Conservation (phyloP, 352 stramenopile genomes). For the Phytophthora palmivora region DNA sequence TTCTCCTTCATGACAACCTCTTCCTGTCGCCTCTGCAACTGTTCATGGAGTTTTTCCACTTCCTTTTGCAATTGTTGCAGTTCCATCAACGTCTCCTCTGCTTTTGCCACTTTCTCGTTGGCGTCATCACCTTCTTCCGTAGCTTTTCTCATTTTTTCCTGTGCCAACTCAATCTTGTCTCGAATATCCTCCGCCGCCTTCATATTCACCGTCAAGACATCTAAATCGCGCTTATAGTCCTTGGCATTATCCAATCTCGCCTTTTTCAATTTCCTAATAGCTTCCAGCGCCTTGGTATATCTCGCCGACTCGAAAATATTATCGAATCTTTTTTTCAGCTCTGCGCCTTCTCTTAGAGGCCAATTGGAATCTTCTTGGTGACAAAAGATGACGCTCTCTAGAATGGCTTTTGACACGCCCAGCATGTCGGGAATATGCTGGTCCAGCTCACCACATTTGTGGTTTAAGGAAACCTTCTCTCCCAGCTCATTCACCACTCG, state of each 20-base stretch:
- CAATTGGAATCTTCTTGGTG: constrained; percentile 99
- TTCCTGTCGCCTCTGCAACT: constrained; percentile 42
- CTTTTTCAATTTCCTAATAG: constrained; percentile 95
- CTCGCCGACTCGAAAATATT: constrained; percentile 99
- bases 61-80: constrained; percentile 57
- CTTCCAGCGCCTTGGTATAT: constrained; percentile 98
- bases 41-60: constrained; percentile 42
- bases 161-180: constrained; percentile 55
- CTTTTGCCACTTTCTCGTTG: constrained; percentile 46
- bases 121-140: constrained; percentile 44
- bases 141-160: constrained; percentile 53
- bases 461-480: constrained; percentile 91
- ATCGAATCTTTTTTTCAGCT: constrained; percentile 99
- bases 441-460: constrained; percentile 97
- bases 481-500: constrained; percentile 91
- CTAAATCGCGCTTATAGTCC: constrained; percentile 95
- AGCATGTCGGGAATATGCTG: constrained; percentile 94
- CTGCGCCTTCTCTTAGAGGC: constrained; percentile 95
- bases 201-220: constrained; percentile 90
- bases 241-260: constrained; percentile 81
- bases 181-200: constrained; percentile 62
- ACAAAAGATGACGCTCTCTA: constrained; percentile 99
- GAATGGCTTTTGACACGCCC: constrained; percentile 97
- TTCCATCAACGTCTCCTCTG: constrained; percentile 62
- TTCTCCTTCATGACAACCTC: constrained; percentile 53